Evolutionary conservation across 2,329 filamentous ascomycete genomes (phyloP), one percentile per base, ranked within the genome.

Genomic region (Peltaster fructicola): DNA sequence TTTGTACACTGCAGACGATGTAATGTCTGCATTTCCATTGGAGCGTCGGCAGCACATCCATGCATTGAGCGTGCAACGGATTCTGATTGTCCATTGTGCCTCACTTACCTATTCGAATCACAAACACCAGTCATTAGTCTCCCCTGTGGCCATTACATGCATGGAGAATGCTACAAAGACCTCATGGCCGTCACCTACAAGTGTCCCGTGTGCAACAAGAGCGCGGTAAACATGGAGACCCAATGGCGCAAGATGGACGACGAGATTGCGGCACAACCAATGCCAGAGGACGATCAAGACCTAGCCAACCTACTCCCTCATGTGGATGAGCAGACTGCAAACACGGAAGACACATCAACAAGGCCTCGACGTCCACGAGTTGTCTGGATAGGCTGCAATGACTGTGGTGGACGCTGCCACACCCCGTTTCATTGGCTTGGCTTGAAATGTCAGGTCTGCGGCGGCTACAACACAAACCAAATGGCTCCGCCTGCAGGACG

Each of bases 1-100:
- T 98, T 91, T 48, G 84, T 90, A 44, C 88, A 98, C 52, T 98
- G 88, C 75, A 90, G 92, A 74, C 84, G 72, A 40, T 98, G 88
- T 53, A 80, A 80, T 40, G 82, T 90, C 14, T 98, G 88, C 54
- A 88, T 95, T 43, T 77, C 80, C 6, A 92, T 93, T 37, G 72
- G 75, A 3, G 80, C 82, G 30, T 73, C 80, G 42, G 70, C 66
- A 20, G 77, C 76, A 5, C 88, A 98, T 56, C 82, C 80, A 38
- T 98, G 88, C 45, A 85, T 95, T 37, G 88, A 95, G 51, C 68
- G 81, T 23, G 84, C 82, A 6, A 92, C 81, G 15, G 84, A 98
- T 46, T 91, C 82, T 45, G 77, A 95, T 46, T 98, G 88, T 48
- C 88, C 88, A 4, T 92, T 98, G 29, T 98, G 88, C 50, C 77